A percentile compares a stretch with the other conserved stretches of the same genome.
phyloP scores from a whole-genome alignment of 2,329 filamentous ascomycete species.

The Botrytis byssoidea region DNA sequence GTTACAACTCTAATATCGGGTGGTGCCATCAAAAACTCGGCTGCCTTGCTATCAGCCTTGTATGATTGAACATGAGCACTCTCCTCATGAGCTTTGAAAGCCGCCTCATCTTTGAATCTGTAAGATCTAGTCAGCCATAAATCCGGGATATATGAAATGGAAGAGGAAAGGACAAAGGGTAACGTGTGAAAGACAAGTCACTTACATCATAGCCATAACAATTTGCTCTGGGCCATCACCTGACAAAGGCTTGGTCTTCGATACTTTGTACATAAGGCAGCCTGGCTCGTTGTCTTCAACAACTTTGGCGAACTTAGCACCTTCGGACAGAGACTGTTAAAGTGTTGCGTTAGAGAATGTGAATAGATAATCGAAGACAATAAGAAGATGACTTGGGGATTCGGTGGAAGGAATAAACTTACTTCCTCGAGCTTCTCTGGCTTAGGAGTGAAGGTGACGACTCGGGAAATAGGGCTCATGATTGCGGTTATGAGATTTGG shows the following conservation, averaged over 20 bases:
- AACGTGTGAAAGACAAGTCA: background rate
- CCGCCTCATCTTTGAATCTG: constrained; percentile 11
- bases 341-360: background rate
- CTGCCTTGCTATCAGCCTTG: background rate
- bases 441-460: constrained; percentile 14
- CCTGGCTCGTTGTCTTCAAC: constrained; percentile 2
- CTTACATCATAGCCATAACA: constrained; percentile 9
- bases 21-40: background rate
- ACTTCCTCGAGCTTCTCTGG: constrained; percentile 4
- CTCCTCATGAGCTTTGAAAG: constrained; percentile 12
- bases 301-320: background rate
- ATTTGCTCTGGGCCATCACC: constrained; percentile 15
- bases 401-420: background rate
- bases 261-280: constrained; percentile 9
- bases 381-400: background rate
- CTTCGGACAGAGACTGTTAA: background rate
- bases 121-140: background rate
- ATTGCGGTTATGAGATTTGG: background rate
- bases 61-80: background rate
- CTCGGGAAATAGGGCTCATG: background rate
- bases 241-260: background rate
- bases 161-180: background rate
- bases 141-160: too few relatives aligned
- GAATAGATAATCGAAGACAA: background rate
- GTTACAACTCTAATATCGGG: background rate